These are phyloP conservation scores for Cyanidioschyzon merolae DNA, from an alignment of 23 red algal species.

Conservation along the genomic window DNA sequence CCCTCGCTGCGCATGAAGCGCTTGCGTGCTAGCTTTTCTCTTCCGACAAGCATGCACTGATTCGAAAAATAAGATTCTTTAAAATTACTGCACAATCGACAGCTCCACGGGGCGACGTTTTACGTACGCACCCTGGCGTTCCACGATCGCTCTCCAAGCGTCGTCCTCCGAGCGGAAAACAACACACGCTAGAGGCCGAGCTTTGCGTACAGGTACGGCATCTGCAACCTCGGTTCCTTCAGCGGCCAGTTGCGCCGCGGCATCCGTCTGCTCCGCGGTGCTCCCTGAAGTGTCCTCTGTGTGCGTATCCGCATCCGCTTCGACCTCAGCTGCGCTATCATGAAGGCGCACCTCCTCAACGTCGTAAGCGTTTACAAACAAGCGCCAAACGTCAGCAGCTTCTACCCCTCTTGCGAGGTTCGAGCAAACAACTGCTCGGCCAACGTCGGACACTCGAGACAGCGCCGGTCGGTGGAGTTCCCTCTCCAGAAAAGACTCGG, in stretches of 20 bases:
- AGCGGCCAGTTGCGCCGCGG: neutral
- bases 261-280: no score
- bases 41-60: no score
- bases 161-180: slow-evolving; percentile 3
- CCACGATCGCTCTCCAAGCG: neutral
- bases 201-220: neutral
- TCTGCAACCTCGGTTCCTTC: neutral
- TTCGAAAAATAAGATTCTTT: no score
- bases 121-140: neutral
- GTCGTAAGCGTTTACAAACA: neutral
- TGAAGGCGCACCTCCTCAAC: neutral
- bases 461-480: neutral
- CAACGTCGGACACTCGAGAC: neutral
- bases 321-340: neutral
- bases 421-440: neutral
- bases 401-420: neutral
- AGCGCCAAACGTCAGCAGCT: neutral
- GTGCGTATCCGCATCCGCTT: neutral
- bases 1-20: no score
- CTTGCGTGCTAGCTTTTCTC: no score
- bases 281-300: neutral
- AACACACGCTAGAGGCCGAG: neutral
- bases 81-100: slow-evolving; percentile 10
- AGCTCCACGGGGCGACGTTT: neutral
- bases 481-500: neutral